phyloP scores from a whole-genome alignment of 768 basidiomycete genomes.

The Tylopilus sp. region DNA sequence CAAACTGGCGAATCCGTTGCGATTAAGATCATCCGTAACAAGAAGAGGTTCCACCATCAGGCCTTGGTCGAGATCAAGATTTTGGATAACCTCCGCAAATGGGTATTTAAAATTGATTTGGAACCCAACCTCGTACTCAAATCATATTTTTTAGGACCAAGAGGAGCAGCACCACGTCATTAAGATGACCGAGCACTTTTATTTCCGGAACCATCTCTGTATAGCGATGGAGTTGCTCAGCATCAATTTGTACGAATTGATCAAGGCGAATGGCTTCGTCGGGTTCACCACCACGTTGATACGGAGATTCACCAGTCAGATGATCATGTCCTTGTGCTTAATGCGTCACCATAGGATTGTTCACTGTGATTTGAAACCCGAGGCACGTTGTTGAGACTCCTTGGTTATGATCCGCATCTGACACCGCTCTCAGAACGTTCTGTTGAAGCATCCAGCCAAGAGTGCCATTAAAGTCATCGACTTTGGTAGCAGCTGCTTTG shows the following conservation, averaged over 20 bases:
- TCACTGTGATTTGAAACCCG: slow-evolving; percentile 98
- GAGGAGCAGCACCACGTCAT: slow-evolving; percentile 98
- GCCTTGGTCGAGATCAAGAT: slow-evolving; percentile 99
- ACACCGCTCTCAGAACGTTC: slow-evolving; percentile 66
- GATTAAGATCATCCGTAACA: slow-evolving; percentile 98
- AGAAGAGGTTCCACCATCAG: slow-evolving; percentile 98
- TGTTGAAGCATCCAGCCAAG: slow-evolving; percentile 91
- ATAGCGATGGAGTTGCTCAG: slow-evolving; percentile 98
- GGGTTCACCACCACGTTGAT: slow-evolving; percentile 97
- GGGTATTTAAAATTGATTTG: slow-evolving; percentile 56
- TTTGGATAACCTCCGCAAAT: slow-evolving; percentile 92
- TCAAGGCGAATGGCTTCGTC: slow-evolving; percentile 97
- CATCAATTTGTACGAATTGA: slow-evolving; percentile 97
- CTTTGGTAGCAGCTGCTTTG: slow-evolving; percentile 97
- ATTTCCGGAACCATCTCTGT: slow-evolving; percentile 95
- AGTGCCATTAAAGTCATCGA: slow-evolving; percentile 98
- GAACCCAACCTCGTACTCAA: background rate
- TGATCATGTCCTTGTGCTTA: slow-evolving; percentile 85
- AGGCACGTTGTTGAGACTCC: slow-evolving; percentile 50
- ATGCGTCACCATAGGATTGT: slow-evolving; percentile 98
- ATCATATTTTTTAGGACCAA: slow-evolving; percentile 64
- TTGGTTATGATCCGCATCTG: background rate
- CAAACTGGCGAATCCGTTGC: slow-evolving; percentile 95
- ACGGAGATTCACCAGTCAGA: slow-evolving; percentile 93
- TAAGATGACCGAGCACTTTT: slow-evolving; percentile 98